phyloP scores from a whole-genome alignment of 2,329 filamentous ascomycete species.

The Metarhizium humberi region DNA sequence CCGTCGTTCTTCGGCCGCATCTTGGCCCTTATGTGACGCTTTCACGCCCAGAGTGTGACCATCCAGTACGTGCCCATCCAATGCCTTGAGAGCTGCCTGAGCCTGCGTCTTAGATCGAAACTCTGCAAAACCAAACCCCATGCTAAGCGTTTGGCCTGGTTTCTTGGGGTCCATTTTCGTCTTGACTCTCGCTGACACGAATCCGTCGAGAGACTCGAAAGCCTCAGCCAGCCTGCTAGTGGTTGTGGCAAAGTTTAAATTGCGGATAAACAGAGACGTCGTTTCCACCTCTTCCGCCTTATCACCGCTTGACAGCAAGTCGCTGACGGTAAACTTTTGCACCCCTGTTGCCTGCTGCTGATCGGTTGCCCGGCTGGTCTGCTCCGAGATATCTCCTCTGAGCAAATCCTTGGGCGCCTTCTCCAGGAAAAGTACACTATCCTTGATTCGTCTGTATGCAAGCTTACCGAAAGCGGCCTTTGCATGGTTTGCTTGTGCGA shows the following conservation, averaged over 20 bases:
- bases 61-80: slow-evolving; percentile 84
- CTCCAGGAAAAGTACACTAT: slow-evolving; percentile 85
- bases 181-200: slow-evolving; percentile 82
- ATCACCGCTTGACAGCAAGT: slow-evolving; percentile 53
- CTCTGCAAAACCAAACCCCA: slow-evolving; percentile 95
- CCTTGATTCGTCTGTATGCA: slow-evolving; percentile 84
- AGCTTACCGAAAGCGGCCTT: slow-evolving; percentile 76
- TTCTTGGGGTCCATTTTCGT: slow-evolving; percentile 91
- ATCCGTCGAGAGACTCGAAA: slow-evolving; percentile 77
- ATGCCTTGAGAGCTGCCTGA: slow-evolving; percentile 67
- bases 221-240: slow-evolving; percentile 64
- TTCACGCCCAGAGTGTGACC: slow-evolving; percentile 78
- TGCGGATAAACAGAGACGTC: slow-evolving; percentile 85
- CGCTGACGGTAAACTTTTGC: slow-evolving; percentile 57
- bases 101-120: slow-evolving; percentile 74
- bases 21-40: slow-evolving; percentile 75
- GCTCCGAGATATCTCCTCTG: slow-evolving; percentile 19
- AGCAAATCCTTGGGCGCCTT: slow-evolving; percentile 86
- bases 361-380: slow-evolving; percentile 22
- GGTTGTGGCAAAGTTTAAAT: slow-evolving; percentile 86
- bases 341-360: slow-evolving; percentile 29
- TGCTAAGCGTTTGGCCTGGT: slow-evolving; percentile 78
- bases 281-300: slow-evolving; percentile 48
- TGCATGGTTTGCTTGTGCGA: slow-evolving; percentile 67
- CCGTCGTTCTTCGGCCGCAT: slow-evolving; percentile 79